Percentiles rank a stretch among this genome's conserved stretches.
phyloP scores from a whole-genome alignment of 176 grass and related monocot genomes.

The Cymbopogon citratus region DNA sequence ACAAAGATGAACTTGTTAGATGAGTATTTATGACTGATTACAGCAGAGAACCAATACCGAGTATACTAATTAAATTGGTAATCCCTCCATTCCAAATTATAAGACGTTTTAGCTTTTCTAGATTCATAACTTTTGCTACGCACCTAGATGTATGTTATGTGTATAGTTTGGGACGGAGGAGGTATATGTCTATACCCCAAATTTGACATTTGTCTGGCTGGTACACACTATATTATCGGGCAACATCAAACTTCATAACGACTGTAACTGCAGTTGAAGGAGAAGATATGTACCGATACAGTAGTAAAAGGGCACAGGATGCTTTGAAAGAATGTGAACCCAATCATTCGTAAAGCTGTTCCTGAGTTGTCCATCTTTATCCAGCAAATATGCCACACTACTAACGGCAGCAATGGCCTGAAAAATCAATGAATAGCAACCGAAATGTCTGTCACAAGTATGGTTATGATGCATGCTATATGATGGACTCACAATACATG shows the following conservation, averaged over 20 bases:
- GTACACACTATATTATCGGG: background rate
- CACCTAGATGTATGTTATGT: too few relatives aligned
- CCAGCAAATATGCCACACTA: slow-evolving; percentile 54
- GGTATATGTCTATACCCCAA: background rate
- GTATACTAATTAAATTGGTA: background rate
- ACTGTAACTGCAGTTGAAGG: background rate
- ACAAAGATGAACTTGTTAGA: background rate
- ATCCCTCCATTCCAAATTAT: too few relatives aligned
- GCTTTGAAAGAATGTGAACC: slow-evolving; percentile 67
- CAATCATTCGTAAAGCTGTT: slow-evolving; percentile 66
- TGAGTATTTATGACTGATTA: background rate
- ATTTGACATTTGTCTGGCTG: background rate
- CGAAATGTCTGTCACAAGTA: background rate
- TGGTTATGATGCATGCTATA: background rate
- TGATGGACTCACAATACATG: background rate
- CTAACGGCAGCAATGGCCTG: slow-evolving; percentile 59
- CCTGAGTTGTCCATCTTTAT: slow-evolving; percentile 60
- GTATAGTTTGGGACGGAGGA: too few relatives aligned
- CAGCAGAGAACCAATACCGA: background rate
- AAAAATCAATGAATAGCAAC: background rate
- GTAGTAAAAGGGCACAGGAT: slow-evolving; percentile 83
- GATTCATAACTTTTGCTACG: too few relatives aligned
- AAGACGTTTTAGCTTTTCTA: too few relatives aligned
- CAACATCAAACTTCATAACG: background rate
- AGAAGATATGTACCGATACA: slow-evolving; percentile 48